Base-by-base conservation (phyloP, 352 stramenopile genomes). In the Globisporangium rhizosaccharum region DNA sequence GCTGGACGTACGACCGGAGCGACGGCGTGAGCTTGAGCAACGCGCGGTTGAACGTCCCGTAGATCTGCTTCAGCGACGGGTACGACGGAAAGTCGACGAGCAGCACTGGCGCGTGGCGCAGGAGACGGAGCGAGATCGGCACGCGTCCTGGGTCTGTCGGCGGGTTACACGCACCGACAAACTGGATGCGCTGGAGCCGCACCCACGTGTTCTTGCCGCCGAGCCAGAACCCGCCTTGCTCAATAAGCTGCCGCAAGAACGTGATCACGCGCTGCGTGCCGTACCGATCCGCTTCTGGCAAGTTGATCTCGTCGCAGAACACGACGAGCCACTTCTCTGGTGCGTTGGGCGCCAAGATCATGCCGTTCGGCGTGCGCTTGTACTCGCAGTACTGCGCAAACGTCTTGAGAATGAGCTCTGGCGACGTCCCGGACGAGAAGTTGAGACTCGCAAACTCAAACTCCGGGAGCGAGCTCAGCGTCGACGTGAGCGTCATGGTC, bases 301-400 rank as follows among this genome's bases (percentile, higher is more conserved):
- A 82, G 76, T 99, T 99, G 62, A 99, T 98, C 83, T 99, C 98
- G 75, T 99, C 98, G 58, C 97, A 99, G 71, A 99, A 99, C 8
- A 99, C 92, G 53, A 99, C 97, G 2, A 99, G 85, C 97, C 96
- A 99, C 65, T 96, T 98, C 60, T 97, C 96, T 42, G 75, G 91
- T 71, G 71, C 96, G 71, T 82, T 90, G 17, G 97, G 97, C 53
- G 97, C 84, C 39, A 99, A 76, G 26, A 99, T 73, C 74, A 98
- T 95, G 51, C 98, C 97, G 65, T 94, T 97, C 17, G 94, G 96
- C 54, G 96, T 98, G 28, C 96, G 83, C 25, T 99, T 97, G 84
- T 99, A 99, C 55, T 97, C 92, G 63, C 98, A 99, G 73, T 99
- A 99, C 72, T 99, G 97, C 26, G 92, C 87, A 66, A 99, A 98